These are phyloP conservation scores for Colletotrichum sp. DNA, from an alignment of 2,329 filamentous ascomycete genomes.

Conservation along the genomic window DNA sequence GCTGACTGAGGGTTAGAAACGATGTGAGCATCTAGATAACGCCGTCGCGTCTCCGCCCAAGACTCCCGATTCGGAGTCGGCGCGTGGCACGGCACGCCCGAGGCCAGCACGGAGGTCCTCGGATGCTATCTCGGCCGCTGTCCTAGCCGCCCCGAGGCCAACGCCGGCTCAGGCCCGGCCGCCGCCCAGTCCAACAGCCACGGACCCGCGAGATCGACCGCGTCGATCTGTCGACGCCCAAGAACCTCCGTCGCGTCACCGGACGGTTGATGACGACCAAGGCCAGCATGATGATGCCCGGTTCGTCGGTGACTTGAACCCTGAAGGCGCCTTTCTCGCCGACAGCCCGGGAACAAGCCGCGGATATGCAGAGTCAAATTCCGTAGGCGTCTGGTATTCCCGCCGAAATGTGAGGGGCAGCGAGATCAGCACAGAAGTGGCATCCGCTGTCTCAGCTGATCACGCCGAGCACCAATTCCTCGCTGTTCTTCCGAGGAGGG, in stretches of 20 bases:
- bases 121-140: background rate
- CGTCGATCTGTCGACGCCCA: background rate
- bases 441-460: slow-evolving; percentile 3
- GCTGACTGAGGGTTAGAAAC: slow-evolving; percentile 15
- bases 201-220: background rate
- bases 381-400: slow-evolving; percentile 21
- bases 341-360: slow-evolving; percentile 14
- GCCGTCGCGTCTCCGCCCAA: background rate
- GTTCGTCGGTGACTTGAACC: slow-evolving; percentile 27
- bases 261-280: slow-evolving; percentile 1
- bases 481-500: background rate
- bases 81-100: background rate
- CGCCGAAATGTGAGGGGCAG: background rate
- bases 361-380: slow-evolving; percentile 13
- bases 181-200: background rate
- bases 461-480: slow-evolving; percentile 7
- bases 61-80: background rate
- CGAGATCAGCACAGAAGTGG: background rate
- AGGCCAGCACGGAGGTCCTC: background rate
- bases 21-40: slow-evolving; percentile 15
- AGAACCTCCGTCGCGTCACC: background rate
- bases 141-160: background rate
- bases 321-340: slow-evolving; percentile 27
- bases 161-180: background rate
- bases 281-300: slow-evolving; percentile 12